Percentiles rank a stretch among this genome's conserved stretches.
These are phyloP conservation scores for Macrocybe gigantea DNA, from an alignment of 768 basidiomycete species.

Conservation along the genomic window DNA sequence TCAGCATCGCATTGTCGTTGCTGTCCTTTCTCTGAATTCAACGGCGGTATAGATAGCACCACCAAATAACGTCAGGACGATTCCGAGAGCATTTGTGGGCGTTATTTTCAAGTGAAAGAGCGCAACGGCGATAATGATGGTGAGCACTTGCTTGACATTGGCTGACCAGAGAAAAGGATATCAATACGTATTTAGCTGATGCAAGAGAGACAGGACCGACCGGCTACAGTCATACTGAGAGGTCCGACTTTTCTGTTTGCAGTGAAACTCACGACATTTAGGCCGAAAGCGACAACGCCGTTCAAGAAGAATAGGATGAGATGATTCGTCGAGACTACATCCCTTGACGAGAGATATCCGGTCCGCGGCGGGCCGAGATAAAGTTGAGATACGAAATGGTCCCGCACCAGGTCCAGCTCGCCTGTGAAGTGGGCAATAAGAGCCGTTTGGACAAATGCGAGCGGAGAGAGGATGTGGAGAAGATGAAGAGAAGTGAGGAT, in stretches of 20 bases:
- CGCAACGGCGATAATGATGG: slow-evolving; percentile 75
- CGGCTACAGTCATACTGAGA: slow-evolving; percentile 87
- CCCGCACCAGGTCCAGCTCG: slow-evolving; percentile 63
- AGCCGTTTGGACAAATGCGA: slow-evolving; percentile 86
- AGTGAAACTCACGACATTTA: slow-evolving; percentile 93
- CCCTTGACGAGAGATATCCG: slow-evolving; percentile 30
- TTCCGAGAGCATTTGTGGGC: slow-evolving; percentile 74
- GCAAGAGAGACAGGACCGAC: slow-evolving; percentile 31
- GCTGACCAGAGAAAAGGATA: slow-evolving; percentile 31
- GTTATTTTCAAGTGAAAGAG: slow-evolving; percentile 85
- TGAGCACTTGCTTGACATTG: slow-evolving; percentile 92
- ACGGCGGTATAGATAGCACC: slow-evolving; percentile 77
- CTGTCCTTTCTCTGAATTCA: slow-evolving; percentile 47
- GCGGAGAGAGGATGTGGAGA: slow-evolving; percentile 83
- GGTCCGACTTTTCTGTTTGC: slow-evolving; percentile 93
- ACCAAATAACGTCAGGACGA: slow-evolving; percentile 76
- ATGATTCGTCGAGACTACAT: slow-evolving; percentile 25
- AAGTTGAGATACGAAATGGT: slow-evolving; percentile 14
- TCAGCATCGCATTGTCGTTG: not conserved
- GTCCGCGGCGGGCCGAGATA: not conserved
- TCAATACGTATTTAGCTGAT: not conserved
- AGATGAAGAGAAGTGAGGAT: slow-evolving; percentile 66
- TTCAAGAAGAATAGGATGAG: slow-evolving; percentile 63
- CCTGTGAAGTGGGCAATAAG: slow-evolving; percentile 73
- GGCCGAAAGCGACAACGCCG: slow-evolving; percentile 81